These are phyloP conservation scores for Dothideomycetes sp. DNA, from an alignment of 2,329 filamentous ascomycete species.

Conservation along the genomic window DNA sequence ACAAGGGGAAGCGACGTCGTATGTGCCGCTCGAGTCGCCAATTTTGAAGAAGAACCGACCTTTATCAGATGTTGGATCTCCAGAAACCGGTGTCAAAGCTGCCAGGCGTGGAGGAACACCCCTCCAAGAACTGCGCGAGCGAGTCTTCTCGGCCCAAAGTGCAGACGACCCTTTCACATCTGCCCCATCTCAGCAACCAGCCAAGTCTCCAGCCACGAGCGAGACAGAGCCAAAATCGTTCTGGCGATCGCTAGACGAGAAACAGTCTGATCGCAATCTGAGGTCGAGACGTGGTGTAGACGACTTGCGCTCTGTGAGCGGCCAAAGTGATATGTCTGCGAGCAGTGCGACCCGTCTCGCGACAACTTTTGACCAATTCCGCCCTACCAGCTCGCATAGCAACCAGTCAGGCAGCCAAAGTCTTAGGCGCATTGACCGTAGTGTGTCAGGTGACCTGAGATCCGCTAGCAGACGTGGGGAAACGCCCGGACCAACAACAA, in stretches of 20 bases:
- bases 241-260: background rate
- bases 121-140: conserved; percentile 25
- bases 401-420: conserved; percentile 43
- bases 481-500: conserved; percentile 28
- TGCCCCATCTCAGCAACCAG: background rate
- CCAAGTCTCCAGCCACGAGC: background rate
- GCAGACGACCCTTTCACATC: background rate
- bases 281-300: background rate
- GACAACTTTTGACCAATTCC: background rate
- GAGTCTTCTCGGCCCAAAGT: background rate
- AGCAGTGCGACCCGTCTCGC: background rate
- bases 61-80: conserved; percentile 25
- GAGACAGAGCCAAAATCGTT: background rate
- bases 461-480: conserved; percentile 50
- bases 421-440: conserved; percentile 57
- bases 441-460: conserved; percentile 66
- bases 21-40: background rate
- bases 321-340: background rate
- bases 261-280: background rate
- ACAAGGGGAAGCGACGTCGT: background rate
- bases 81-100: conserved; percentile 27
- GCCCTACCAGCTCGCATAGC: conserved; percentile 20
- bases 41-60: conserved; percentile 21
- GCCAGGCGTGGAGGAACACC: conserved; percentile 24
- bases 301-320: background rate